A percentile compares a stretch with the other conserved stretches of the same genome.
These are phyloP conservation scores for Litchi chinensis DNA, from an alignment of 345 rosid genomes.

Conservation along the genomic window DNA sequence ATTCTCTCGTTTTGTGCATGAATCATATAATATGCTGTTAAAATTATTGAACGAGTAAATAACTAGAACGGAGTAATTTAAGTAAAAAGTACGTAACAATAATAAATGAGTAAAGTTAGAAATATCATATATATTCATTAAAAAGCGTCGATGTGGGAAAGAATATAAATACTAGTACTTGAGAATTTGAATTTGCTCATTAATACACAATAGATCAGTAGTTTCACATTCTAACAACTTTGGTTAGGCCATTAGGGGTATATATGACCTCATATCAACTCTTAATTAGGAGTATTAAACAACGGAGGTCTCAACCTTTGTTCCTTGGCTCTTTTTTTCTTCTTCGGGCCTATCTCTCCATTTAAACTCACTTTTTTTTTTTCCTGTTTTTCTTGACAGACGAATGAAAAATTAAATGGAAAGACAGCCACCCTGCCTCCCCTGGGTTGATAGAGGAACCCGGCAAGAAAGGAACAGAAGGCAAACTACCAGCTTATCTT, in stretches of 20 bases:
- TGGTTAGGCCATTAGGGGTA: background rate
- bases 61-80: background rate
- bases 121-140: background rate
- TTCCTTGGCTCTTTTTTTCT: background rate
- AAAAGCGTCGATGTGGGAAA: background rate
- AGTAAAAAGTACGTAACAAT: background rate
- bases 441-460: background rate
- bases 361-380: background rate
- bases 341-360: background rate
- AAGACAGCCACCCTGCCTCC: background rate
- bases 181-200: slow-evolving; percentile 5
- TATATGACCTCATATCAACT: background rate
- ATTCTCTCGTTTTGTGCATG: background rate
- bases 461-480: background rate
- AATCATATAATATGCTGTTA: background rate
- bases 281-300: background rate
- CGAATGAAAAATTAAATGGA: background rate
- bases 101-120: background rate
- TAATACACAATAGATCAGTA: too few relatives aligned
- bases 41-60: background rate
- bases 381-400: background rate
- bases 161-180: background rate
- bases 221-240: background rate
- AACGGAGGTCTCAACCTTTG: background rate
- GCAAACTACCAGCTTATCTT: background rate